Conservation (phyloP, 306 rosid species). For the Quercus rubra region DNA sequence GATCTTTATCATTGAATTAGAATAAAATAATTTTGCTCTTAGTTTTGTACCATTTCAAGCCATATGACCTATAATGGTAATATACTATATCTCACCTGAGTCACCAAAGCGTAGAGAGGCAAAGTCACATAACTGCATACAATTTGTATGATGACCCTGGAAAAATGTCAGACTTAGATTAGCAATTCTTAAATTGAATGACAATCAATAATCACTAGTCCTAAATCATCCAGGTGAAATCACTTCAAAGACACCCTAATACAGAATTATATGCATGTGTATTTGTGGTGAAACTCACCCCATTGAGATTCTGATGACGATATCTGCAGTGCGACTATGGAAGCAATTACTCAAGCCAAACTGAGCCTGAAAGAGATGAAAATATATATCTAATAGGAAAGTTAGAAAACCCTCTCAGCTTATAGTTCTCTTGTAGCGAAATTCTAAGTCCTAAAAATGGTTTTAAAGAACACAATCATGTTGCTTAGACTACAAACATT, state of each 20-base stretch:
- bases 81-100: slow-evolving; percentile 51
- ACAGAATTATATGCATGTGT: neutral
- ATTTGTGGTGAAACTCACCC: slow-evolving; percentile 46
- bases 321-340: slow-evolving; percentile 33
- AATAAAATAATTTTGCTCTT: too few species aligned
- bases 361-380: slow-evolving; percentile 31
- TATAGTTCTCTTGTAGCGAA: neutral
- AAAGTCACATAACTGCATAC: slow-evolving; percentile 82
- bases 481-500: neutral
- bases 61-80: neutral
- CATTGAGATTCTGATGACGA: slow-evolving; percentile 50
- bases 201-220: neutral
- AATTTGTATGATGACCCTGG: slow-evolving; percentile 70
- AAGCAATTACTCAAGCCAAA: slow-evolving; percentile 42
- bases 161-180: slow-evolving; percentile 14
- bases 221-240: too few species aligned
- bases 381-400: neutral
- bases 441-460: neutral
- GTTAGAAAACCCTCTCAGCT: neutral
- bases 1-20: too few species aligned
- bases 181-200: neutral
- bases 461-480: neutral
- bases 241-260: neutral
- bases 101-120: slow-evolving; percentile 90
- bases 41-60: neutral